Conservation (phyloP, 805 yeast genomes). For the Candida succiphila region DNA sequence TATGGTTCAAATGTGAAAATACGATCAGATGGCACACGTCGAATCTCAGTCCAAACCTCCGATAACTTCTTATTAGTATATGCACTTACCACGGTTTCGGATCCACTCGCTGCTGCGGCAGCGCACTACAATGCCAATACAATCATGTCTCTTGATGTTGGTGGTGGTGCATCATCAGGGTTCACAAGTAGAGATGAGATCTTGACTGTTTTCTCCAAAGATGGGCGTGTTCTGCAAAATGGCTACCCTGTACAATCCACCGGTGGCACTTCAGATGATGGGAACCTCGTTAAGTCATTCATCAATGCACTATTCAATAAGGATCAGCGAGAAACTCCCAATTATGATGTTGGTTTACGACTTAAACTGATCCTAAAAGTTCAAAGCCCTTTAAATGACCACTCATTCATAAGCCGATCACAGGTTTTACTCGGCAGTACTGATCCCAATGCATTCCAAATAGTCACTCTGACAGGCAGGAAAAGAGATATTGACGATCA, state of each 20-base stretch:
- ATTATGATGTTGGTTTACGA: conserved; percentile 21
- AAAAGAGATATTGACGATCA: conserved; percentile 10
- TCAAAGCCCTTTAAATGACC: conserved; percentile 22
- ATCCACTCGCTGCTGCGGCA: conserved; percentile 6
- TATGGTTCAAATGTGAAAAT: conserved; percentile 37
- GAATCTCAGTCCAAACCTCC: conserved; percentile 31
- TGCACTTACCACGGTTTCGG: conserved; percentile 22
- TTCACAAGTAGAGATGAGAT: conserved; percentile 14
- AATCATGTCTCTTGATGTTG: not conserved
- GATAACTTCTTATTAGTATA: conserved; percentile 31
- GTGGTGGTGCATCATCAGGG: not conserved
- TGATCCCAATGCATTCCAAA: conserved; percentile 24
- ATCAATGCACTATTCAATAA: conserved; percentile 16
- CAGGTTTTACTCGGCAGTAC: conserved; percentile 17
- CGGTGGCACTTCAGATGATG: conserved; percentile 5
- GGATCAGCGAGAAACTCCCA: conserved; percentile 17
- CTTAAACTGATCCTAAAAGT: conserved; percentile 24
- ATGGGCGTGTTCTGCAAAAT: conserved; percentile 22
- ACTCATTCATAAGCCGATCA: conserved; percentile 14
- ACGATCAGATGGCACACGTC: conserved; percentile 27
- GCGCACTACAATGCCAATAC: conserved; percentile 8
- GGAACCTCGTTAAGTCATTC: conserved; percentile 14
- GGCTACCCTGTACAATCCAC: conserved; percentile 17
- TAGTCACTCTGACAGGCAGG: conserved; percentile 15
- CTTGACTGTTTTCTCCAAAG: conserved; percentile 18